Evolutionary conservation across 176 grass and related monocot species (phyloP).

Genomic region (Bromus sterilis): DNA sequence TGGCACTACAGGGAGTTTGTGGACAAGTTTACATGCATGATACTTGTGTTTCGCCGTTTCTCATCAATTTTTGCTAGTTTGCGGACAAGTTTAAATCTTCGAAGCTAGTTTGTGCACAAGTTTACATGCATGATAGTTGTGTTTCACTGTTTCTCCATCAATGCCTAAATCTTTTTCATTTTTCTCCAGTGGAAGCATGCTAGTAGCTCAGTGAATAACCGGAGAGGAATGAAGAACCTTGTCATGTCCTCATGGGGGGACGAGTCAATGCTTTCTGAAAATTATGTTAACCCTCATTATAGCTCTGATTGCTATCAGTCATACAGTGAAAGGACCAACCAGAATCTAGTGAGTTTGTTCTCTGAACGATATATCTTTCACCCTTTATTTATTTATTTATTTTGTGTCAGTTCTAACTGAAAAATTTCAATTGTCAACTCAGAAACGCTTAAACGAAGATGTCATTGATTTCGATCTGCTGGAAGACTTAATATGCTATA

Average conservation of each 20-base stretch:
- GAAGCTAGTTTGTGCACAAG: no score
- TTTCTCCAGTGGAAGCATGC: constrained; percentile 58
- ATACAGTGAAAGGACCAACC: constrained; percentile 79
- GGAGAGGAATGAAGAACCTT: constrained; percentile 87
- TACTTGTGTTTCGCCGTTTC: not conserved
- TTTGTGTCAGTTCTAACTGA: not conserved
- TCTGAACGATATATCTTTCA: not conserved
- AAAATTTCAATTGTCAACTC: constrained; percentile 11
- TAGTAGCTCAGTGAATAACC: constrained; percentile 76
- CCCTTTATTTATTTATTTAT: not conserved
- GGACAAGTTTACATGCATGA: not conserved
- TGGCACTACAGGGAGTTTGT: no score
- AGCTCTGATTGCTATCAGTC: constrained; percentile 48
- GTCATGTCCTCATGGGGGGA: constrained; percentile 96
- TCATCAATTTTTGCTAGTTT: not conserved
- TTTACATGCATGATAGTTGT: not conserved
- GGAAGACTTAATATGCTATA: constrained; percentile 97
- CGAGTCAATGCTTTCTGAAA: constrained; percentile 79
- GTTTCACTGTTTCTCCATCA: constrained; percentile 6
- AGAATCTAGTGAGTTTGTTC: constrained; percentile 74
- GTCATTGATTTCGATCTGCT: constrained; percentile 93
- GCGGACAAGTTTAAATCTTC: no score
- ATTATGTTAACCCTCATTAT: constrained; percentile 94
- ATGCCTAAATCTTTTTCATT: constrained; percentile 7
- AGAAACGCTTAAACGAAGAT: constrained; percentile 93